Base-by-base conservation (phyloP, 192 early-diverging fungal species). In the Coemansia sp. region DNA sequence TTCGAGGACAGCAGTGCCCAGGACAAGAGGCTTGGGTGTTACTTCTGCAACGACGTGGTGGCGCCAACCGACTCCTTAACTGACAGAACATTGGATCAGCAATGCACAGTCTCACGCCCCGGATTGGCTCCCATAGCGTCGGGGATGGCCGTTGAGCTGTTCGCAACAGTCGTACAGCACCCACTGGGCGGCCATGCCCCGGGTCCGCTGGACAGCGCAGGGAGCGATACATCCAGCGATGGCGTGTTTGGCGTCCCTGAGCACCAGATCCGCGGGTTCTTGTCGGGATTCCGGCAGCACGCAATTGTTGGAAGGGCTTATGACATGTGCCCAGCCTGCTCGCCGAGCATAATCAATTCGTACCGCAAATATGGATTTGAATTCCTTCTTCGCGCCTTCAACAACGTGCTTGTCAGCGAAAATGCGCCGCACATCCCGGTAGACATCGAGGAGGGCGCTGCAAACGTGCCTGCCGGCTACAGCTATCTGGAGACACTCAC, bases 1-100 rank as follows among this genome's bases (percentile, higher is more conserved):
- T n/a, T 33, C 16, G 49, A 66, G 35, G 42, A 37, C 23, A n/a
- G 34, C 25, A 46, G 62, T 49, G 51, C 58, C 34, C 48, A 61
- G 26, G 52, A 20, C 26, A 43, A 45, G 9, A 64, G 77, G 0
- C 84, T 99, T 16, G 97, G 97, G 10, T 99, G 97, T 66, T 99
- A 99, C 69, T 99, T 93, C 64, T 99, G 97, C 84, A 96, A 95
- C 74, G 97, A 99, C 66, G 88, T 99, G 60, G 95, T 99, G 18
- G 95, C 93, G n/a, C 95, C 97, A 2, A 85, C 88, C 0, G 95
- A 99, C 79, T 97, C 97, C 18, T 83, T 97, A 6, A 89, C 86
- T 12, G 94, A 96, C 76, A 86, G 97, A 35, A 95, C 95, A 0
- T 81, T 99, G 49, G 97, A 99, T 72, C 97, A 99, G 71, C 94